A percentile compares a stretch with the other conserved stretches of the same genome.
phyloP scores from a whole-genome alignment of 208 protist genomes.

The Crithidia acanthocephali region DNA sequence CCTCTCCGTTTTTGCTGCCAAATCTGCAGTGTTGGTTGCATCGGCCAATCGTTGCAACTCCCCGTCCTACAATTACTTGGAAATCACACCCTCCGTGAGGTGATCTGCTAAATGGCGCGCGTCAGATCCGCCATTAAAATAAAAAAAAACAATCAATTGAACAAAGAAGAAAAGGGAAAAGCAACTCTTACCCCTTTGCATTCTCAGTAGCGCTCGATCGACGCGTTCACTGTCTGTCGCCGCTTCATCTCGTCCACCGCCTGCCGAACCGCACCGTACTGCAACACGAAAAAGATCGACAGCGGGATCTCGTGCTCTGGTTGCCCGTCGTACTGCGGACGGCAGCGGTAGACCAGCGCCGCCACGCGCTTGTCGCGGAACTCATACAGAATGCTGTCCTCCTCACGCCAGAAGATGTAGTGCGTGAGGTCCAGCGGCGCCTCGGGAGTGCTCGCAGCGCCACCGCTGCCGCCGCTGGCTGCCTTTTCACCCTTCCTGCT shows the following conservation, averaged over 20 bases:
- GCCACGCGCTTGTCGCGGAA: conserved; percentile 87
- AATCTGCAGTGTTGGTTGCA: no score
- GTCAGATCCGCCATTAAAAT: no score
- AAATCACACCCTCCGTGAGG: no score
- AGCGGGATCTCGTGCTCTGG: conserved; percentile 83
- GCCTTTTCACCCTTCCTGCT: conserved; percentile 18
- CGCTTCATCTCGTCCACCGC: conserved; percentile 78
- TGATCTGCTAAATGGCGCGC: no score
- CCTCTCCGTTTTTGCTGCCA: no score
- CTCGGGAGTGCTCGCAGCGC: conserved; percentile 24
- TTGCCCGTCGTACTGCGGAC: conserved; percentile 85
- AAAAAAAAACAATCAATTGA: not conserved
- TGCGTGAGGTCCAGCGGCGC: conserved; percentile 54
- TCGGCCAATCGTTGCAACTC: no score
- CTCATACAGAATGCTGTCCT: conserved; percentile 77
- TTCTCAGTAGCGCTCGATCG: conserved; percentile 58
- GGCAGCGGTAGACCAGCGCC: conserved; percentile 77
- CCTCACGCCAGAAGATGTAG: conserved; percentile 91
- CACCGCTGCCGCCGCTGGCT: not conserved
- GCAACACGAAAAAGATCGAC: conserved; percentile 79
- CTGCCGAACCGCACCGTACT: conserved; percentile 64
- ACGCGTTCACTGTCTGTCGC: conserved; percentile 45
- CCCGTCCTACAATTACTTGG: no score
- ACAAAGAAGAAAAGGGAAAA: not conserved
- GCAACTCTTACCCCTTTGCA: not conserved